A percentile compares a stretch with the other conserved stretches of the same genome.
These are phyloP conservation scores for Mayamaea pseudoterrestris DNA, from an alignment of 108 stramenopile species.

Conservation along the genomic window DNA sequence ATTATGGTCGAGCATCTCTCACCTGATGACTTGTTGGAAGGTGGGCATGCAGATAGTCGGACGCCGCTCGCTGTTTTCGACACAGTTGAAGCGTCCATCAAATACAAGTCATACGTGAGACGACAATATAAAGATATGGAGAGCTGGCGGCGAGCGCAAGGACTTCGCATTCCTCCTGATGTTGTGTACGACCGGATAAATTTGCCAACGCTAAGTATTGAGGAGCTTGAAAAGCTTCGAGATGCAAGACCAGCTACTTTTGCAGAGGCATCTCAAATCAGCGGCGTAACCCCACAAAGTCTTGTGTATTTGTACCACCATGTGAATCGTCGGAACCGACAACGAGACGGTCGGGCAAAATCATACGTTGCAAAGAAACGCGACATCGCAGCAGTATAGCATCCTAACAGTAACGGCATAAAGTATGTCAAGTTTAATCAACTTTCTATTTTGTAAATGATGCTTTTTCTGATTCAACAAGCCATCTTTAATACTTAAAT, in stretches of 20 bases:
- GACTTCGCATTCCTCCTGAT: conserved; percentile 79
- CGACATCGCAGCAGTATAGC: too few relatives aligned
- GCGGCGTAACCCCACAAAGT: conserved; percentile 88
- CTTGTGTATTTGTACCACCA: conserved; percentile 90
- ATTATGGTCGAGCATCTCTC: conserved; percentile 71
- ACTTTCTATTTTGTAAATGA: too few relatives aligned
- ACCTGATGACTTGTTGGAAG: conserved; percentile 1
- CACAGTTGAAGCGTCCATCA: conserved; percentile 88
- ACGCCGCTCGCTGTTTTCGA: conserved; percentile 69
- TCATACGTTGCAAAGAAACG: too few relatives aligned
- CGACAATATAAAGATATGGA: conserved; percentile 92
- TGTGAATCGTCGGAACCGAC: conserved; percentile 55
- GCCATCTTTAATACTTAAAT: too few relatives aligned
- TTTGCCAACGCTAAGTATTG: conserved; percentile 83
- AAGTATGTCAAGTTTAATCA: too few relatives aligned
- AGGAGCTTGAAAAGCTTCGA: conserved; percentile 81
- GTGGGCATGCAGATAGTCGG: conserved; percentile 5
- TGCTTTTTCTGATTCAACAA: too few relatives aligned
- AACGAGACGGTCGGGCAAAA: conserved; percentile 22
- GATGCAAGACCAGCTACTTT: conserved; percentile 71
- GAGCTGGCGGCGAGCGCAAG: conserved; percentile 81
- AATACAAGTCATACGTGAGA: conserved; percentile 77
- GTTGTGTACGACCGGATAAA: conserved; percentile 58
- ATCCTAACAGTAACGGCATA: too few relatives aligned
- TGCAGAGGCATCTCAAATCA: conserved; percentile 87